A percentile compares a stretch with the other conserved stretches of the same genome.
phyloP scores from a whole-genome alignment of 257 asterid species.

The Penstemon newberryi region DNA sequence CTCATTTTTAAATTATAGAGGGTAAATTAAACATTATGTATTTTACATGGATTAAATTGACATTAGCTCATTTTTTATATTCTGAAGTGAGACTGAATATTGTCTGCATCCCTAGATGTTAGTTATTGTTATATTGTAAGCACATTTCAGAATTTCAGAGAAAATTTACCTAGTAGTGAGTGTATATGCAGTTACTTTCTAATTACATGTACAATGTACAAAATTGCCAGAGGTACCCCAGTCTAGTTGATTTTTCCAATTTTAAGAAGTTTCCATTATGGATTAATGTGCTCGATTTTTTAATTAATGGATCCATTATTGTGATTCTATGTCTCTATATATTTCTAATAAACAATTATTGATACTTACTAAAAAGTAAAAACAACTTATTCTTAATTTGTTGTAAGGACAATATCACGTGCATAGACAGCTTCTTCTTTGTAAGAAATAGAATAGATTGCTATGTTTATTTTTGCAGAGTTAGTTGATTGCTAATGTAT shows the following conservation, averaged over 20 bases:
- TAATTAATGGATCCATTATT: not conserved
- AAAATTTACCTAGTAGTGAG: too few relatives aligned
- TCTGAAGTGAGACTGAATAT: too few relatives aligned
- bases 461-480: slow-evolving; percentile 9
- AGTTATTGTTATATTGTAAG: too few relatives aligned
- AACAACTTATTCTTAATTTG: not conserved
- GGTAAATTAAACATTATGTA: too few relatives aligned
- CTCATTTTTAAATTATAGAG: too few relatives aligned
- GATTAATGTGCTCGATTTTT: not conserved
- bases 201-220: not conserved
- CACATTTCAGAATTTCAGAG: too few relatives aligned
- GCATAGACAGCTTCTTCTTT: slow-evolving; percentile 15
- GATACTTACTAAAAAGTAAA: not conserved
- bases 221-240: not conserved
- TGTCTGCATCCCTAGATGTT: too few relatives aligned
- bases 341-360: not conserved
- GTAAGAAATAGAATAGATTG: slow-evolving; percentile 24
- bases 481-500: not conserved
- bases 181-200: not conserved
- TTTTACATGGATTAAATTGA: too few relatives aligned
- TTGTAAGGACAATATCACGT: slow-evolving; percentile 24
- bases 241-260: not conserved
- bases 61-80: too few relatives aligned
- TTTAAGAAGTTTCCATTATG: not conserved
- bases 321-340: not conserved